A percentile compares a stretch with the other conserved stretches of the same genome.
phyloP scores from a whole-genome alignment of 805 yeast species.

The Saccharomycopsis fibuligera region DNA sequence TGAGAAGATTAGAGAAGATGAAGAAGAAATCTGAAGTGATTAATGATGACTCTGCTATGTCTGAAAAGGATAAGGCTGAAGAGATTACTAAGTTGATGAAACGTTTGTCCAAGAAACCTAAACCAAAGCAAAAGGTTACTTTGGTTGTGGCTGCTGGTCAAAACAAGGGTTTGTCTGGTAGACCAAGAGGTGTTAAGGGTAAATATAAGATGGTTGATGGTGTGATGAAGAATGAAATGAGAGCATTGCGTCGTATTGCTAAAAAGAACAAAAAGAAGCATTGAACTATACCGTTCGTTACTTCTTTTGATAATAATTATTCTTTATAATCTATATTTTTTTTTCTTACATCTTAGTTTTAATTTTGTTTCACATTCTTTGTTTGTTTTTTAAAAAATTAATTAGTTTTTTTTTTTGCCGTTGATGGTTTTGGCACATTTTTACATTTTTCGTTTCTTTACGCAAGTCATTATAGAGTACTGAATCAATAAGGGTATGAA shows the following conservation, averaged over 20 bases:
- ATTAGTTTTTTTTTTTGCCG: no score
- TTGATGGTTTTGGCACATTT: no score
- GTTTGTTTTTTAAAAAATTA: no score
- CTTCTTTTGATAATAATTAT: no score
- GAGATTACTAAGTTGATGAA: constrained; percentile 84
- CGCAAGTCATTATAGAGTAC: no score
- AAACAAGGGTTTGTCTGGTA: constrained; percentile 82
- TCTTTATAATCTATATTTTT: no score
- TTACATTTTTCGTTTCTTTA: no score
- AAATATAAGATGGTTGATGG: constrained; percentile 99
- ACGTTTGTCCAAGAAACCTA: constrained; percentile 66
- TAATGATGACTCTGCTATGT: constrained; percentile 78
- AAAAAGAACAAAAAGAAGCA: constrained; percentile 64
- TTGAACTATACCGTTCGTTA: no score
- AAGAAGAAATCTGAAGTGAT: constrained; percentile 90
- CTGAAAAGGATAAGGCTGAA: constrained; percentile 91
- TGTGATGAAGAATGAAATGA: constrained; percentile 91
- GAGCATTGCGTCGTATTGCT: constrained; percentile 85
- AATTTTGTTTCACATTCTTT: no score
- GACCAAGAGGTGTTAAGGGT: constrained; percentile 97
- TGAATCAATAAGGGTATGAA: no score
- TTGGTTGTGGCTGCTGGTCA: constrained; percentile 82
- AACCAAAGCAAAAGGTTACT: constrained; percentile 73
- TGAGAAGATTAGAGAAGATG: constrained; percentile 76
- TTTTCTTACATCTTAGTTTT: no score